These are phyloP conservation scores for Beauveria asiatica DNA, from an alignment of 2,329 filamentous ascomycete species.

Conservation along the genomic window DNA sequence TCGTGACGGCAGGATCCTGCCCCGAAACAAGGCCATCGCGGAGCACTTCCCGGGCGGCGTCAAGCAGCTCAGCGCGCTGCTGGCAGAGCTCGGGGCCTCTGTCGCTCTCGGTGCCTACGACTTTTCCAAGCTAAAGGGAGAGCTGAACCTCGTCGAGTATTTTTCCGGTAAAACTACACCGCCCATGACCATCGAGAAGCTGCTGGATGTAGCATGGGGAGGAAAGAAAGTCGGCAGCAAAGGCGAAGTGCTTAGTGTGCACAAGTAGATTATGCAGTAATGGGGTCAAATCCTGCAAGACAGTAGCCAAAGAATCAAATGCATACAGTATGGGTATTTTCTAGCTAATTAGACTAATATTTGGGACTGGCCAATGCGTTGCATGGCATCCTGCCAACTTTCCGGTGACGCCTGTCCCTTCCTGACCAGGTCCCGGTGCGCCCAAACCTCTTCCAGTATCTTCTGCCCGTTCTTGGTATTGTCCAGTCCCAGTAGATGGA, in stretches of 20 bases:
- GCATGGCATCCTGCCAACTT: background rate
- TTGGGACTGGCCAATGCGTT: background rate
- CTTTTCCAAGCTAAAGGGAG: slow-evolving; percentile 14
- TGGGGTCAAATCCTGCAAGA: background rate
- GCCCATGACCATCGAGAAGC: background rate
- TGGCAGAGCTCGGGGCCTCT: slow-evolving; percentile 23
- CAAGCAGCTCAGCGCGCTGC: slow-evolving; percentile 18
- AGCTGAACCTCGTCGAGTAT: slow-evolving; percentile 17
- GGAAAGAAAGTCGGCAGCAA: background rate
- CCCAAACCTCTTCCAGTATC: background rate
- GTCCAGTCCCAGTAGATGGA: background rate
- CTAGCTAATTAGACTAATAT: background rate
- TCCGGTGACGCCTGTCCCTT: background rate
- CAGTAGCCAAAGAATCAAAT: background rate
- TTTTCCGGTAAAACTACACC: slow-evolving; percentile 12
- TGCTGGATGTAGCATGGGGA: background rate
- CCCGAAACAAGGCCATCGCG: slow-evolving; percentile 20
- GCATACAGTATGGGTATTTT: background rate
- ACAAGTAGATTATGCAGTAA: background rate
- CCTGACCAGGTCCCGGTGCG: background rate
- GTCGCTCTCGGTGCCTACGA: slow-evolving; percentile 24
- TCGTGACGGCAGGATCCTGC: slow-evolving; percentile 16
- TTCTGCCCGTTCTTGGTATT: background rate
- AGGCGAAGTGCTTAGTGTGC: background rate
- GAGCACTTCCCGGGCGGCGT: slow-evolving; percentile 21